phyloP scores from a whole-genome alignment of 2,329 filamentous ascomycete species.

The Gliomastix tumulicola region DNA sequence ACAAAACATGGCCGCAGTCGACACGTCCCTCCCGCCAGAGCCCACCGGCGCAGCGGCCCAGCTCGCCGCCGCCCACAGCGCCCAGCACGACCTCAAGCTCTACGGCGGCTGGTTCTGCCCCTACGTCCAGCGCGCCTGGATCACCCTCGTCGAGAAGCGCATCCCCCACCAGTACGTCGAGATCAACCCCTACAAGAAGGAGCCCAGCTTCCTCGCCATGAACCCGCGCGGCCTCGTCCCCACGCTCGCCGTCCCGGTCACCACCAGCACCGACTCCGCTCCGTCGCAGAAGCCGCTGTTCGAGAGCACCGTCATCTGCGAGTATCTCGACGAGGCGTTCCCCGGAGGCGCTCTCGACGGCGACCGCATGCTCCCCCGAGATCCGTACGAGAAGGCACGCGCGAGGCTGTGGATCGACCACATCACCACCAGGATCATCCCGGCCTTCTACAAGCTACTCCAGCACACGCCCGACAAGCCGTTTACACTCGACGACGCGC shows the following conservation, averaged over 20 bases:
- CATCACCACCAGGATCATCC: slow-evolving; percentile 58
- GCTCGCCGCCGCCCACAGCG: slow-evolving; percentile 36
- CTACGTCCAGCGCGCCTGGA: slow-evolving; percentile 65
- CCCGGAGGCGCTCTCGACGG: slow-evolving; percentile 32
- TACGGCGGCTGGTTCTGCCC: slow-evolving; percentile 73
- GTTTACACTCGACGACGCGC: slow-evolving; percentile 43
- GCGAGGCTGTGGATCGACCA: slow-evolving; percentile 71
- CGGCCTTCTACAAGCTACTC: slow-evolving; percentile 58
- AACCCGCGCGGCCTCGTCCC: slow-evolving; percentile 74
- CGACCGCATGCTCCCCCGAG: slow-evolving; percentile 47
- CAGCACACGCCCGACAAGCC: slow-evolving; percentile 45
- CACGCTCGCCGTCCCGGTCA: slow-evolving; percentile 48
- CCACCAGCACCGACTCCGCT: slow-evolving; percentile 13
- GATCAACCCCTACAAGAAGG: slow-evolving; percentile 74
- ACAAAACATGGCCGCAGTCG: slow-evolving; percentile 39
- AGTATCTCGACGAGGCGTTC: slow-evolving; percentile 70
- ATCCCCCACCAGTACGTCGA: slow-evolving; percentile 71
- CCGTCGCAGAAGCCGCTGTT: slow-evolving; percentile 52
- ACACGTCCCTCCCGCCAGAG: slow-evolving; percentile 38
- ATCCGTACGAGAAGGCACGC: slow-evolving; percentile 57
- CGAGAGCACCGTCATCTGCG: slow-evolving; percentile 65
- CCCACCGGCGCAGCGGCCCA: slow-evolving; percentile 41
- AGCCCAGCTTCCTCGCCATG: slow-evolving; percentile 56
- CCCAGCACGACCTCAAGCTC: slow-evolving; percentile 50
- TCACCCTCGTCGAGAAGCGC: slow-evolving; percentile 64